phyloP scores from a whole-genome alignment of 2,329 filamentous ascomycete species.

The Fusarium ambrosium region DNA sequence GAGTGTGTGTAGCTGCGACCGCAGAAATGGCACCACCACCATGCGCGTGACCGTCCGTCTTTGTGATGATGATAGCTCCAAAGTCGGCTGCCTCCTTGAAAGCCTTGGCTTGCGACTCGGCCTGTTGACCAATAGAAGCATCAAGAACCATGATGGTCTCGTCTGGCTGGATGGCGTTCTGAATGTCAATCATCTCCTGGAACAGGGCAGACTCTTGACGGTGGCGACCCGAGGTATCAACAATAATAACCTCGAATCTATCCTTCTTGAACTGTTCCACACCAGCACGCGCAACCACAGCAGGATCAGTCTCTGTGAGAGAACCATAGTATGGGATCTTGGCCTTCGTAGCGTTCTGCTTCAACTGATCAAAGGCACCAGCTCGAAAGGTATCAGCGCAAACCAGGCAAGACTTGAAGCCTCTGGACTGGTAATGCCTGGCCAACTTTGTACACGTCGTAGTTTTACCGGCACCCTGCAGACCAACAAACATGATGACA shows the following conservation, averaged over 20 bases:
- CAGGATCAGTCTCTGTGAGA: constrained; percentile 95
- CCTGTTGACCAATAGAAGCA: constrained; percentile 95
- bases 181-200: constrained; percentile 98
- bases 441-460: constrained; percentile 98
- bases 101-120: constrained; percentile 92
- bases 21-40: constrained; percentile 98
- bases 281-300: constrained; percentile 92
- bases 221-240: constrained; percentile 96
- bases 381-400: constrained; percentile 99
- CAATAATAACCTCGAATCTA: constrained; percentile 97
- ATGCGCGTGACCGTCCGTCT: constrained; percentile 95
- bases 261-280: constrained; percentile 99
- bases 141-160: constrained; percentile 99
- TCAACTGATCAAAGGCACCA: constrained; percentile 97
- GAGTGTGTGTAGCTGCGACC: constrained; percentile 94
- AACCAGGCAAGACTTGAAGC: constrained; percentile 92
- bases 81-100: constrained; percentile 99
- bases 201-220: constrained; percentile 95
- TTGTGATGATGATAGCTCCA: constrained; percentile 98
- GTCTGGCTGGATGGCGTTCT: constrained; percentile 86
- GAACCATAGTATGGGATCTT: constrained; percentile 99
- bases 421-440: constrained; percentile 91
- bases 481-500: constrained; percentile 99
- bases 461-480: constrained; percentile 98
- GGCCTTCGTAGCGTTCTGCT: constrained; percentile 98